phyloP scores from a whole-genome alignment of 2,329 filamentous ascomycete species.

The Cucurbitaria berberidis region DNA sequence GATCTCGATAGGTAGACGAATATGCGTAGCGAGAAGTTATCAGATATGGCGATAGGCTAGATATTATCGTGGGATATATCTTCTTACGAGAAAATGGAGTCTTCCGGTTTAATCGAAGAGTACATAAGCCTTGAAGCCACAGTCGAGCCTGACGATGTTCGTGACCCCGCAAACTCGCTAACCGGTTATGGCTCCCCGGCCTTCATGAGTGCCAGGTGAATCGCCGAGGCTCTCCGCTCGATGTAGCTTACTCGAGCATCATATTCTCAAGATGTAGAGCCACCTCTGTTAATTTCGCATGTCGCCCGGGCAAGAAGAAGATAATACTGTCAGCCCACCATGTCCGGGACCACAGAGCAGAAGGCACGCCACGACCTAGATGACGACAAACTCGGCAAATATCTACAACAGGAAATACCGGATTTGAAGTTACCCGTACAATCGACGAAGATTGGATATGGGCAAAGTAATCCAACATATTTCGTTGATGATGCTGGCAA shows the following conservation, averaged over 20 bases:
- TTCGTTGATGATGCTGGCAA: constrained; percentile 73
- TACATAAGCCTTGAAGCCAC: neutral
- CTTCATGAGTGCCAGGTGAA: neutral
- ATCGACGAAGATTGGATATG: constrained; percentile 81
- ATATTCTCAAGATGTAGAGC: constrained; percentile 2
- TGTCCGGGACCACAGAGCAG: constrained; percentile 20
- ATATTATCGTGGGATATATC: neutral
- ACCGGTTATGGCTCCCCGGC: constrained; percentile 1
- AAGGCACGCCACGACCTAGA: constrained; percentile 38
- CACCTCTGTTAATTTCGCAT: neutral
- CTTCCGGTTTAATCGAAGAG: neutral
- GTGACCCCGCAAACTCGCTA: constrained; percentile 18
- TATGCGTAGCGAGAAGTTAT: neutral
- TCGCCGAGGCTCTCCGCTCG: constrained; percentile 30
- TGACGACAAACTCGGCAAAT: constrained; percentile 36
- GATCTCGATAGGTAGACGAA: neutral
- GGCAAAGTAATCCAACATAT: constrained; percentile 96
- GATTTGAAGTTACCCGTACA: constrained; percentile 32
- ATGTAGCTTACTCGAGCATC: constrained; percentile 15
- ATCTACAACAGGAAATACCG: constrained; percentile 36
- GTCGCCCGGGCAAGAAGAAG: neutral
- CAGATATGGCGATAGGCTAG: neutral
- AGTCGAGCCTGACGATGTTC: neutral
- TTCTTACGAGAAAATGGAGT: neutral
- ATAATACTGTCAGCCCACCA: neutral